phyloP scores from a whole-genome alignment of 345 rosid species.

The Reutealis trisperma region DNA sequence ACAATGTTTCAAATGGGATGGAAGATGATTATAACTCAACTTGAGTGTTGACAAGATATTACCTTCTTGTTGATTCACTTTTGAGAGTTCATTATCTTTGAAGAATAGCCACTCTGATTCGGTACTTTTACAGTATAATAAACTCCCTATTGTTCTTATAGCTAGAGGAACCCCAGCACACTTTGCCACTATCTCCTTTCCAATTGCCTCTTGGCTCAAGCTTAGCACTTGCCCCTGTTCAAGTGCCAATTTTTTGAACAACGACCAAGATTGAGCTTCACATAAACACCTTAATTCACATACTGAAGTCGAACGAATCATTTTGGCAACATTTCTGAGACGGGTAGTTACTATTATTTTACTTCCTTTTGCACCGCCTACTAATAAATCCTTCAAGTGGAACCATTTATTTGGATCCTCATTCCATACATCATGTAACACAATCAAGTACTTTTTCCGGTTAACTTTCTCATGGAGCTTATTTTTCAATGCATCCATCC shows the following conservation, averaged over 20 bases:
- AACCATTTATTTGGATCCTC: neutral
- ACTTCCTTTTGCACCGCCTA: conserved; percentile 16
- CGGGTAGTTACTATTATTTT: neutral
- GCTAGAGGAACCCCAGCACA: conserved; percentile 29
- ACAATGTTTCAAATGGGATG: conserved; percentile 35
- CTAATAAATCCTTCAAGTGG: neutral
- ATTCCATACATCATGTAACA: conserved; percentile 31
- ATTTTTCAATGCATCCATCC: neutral
- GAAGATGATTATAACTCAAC: conserved; percentile 40
- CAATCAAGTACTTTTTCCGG: conserved; percentile 22
- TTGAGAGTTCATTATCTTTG: neutral
- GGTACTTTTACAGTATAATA: conserved; percentile 12
- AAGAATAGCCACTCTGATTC: neutral
- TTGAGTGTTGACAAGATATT: conserved; percentile 23
- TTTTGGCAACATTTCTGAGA: neutral
- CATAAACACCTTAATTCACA: neutral
- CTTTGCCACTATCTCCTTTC: conserved; percentile 21
- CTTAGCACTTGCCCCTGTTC: neutral
- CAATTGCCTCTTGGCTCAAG: neutral
- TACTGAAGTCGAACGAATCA: neutral
- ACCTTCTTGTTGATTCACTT: neutral
- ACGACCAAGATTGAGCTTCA: neutral
- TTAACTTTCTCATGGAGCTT: neutral
- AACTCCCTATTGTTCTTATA: conserved; percentile 24
- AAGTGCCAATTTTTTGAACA: neutral